Conservation (phyloP, 164 flowering plant genomes). For the Cinnamomum chago region DNA sequence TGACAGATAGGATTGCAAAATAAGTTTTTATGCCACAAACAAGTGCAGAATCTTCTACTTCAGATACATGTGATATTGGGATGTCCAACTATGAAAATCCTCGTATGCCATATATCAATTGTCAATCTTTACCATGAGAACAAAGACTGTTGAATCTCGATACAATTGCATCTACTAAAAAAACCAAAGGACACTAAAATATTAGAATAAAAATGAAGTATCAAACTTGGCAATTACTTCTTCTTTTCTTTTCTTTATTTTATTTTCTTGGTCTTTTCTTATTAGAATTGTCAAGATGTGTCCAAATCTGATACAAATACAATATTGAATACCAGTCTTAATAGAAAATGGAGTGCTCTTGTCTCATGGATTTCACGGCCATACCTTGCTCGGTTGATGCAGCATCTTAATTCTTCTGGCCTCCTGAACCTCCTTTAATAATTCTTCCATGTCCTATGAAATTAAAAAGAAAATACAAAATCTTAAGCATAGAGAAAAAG, state of each 20-base stretch:
- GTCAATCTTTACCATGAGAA: too few species aligned
- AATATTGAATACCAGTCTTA: neutral
- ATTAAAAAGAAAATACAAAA: neutral
- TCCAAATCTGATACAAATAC: neutral
- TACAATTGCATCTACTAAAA: neutral
- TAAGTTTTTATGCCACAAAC: too few species aligned
- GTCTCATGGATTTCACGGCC: neutral
- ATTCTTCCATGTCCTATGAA: slow-evolving; percentile 59
- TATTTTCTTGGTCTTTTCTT: too few species aligned
- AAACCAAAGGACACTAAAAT: too few species aligned
- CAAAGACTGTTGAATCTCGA: neutral
- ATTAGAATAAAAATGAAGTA: too few species aligned
- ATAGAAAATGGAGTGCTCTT: neutral
- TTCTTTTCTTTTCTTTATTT: too few species aligned
- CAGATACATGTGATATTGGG: neutral
- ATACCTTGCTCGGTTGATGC: slow-evolving; percentile 97
- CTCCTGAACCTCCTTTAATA: slow-evolving; percentile 92
- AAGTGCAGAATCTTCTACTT: neutral
- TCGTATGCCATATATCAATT: too few species aligned
- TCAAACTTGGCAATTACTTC: neutral
- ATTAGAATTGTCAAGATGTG: neutral
- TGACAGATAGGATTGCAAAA: too few species aligned
- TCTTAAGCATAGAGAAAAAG: neutral
- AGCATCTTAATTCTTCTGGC: slow-evolving; percentile 86
- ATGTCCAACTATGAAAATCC: neutral